phyloP scores from a whole-genome alignment of 805 yeast species.

The Candida schatavii region DNA sequence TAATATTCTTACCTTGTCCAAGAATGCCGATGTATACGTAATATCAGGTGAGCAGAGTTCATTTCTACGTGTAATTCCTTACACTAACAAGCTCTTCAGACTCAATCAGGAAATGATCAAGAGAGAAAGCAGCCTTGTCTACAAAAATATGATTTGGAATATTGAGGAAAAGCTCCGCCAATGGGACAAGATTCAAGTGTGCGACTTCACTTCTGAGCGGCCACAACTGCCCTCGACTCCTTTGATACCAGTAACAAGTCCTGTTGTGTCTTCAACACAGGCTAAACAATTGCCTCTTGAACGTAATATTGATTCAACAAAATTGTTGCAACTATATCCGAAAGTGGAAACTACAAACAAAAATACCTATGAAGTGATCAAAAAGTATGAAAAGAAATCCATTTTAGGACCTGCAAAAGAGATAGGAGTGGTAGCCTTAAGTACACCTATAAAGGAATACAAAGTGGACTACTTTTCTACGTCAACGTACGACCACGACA shows the following conservation, averaged over 20 bases:
- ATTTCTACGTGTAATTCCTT: constrained; percentile 23
- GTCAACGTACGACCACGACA: constrained; percentile 13
- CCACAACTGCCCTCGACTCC: not conserved
- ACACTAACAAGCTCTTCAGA: constrained; percentile 23
- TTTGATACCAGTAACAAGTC: not conserved
- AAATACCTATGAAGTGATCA: constrained; percentile 23
- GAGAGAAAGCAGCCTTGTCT: constrained; percentile 33
- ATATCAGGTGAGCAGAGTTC: constrained; percentile 27
- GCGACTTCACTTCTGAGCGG: not conserved
- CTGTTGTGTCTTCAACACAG: not conserved
- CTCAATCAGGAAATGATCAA: constrained; percentile 28
- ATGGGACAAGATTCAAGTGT: constrained; percentile 1
- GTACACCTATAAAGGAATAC: constrained; percentile 31
- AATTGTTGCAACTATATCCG: not conserved
- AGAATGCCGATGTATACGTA: constrained; percentile 26
- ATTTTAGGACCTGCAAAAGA: constrained; percentile 27
- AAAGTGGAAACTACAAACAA: not conserved
- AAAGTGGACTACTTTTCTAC: constrained; percentile 22
- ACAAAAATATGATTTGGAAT: constrained; percentile 22
- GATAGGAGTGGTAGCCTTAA: constrained; percentile 30
- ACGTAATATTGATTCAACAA: not conserved
- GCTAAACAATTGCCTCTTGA: constrained; percentile 6
- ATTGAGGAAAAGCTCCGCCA: constrained; percentile 25
- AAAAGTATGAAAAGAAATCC: constrained; percentile 28
- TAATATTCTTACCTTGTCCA: constrained; percentile 12